Evolutionary conservation across 2,329 filamentous ascomycete genomes (phyloP).

Genomic region (Fusarium penzigii): DNA sequence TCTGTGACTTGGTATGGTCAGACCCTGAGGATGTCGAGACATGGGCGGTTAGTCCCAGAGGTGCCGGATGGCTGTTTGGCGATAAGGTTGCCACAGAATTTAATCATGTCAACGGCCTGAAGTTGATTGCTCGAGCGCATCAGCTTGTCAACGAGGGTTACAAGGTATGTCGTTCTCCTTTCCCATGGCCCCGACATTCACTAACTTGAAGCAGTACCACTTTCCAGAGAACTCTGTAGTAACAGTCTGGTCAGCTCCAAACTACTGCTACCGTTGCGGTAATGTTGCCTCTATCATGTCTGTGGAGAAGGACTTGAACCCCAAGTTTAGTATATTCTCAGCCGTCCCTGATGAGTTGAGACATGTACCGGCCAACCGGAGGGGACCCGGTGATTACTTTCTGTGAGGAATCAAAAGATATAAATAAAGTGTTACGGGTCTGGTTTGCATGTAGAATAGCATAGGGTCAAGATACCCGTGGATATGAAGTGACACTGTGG

Average conservation of each 20-base stretch:
- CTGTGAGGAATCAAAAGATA: slow-evolving; percentile 45
- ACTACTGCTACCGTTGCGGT: slow-evolving; percentile 92
- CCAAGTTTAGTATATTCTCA: slow-evolving; percentile 90
- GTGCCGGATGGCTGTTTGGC: slow-evolving; percentile 97
- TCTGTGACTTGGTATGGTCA: slow-evolving; percentile 98
- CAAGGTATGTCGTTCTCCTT: slow-evolving; percentile 61
- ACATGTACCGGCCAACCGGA: slow-evolving; percentile 72
- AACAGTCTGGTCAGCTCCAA: slow-evolving; percentile 97
- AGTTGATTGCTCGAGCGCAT: slow-evolving; percentile 94
- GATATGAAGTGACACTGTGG: slow-evolving; percentile 34
- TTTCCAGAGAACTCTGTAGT: slow-evolving; percentile 94
- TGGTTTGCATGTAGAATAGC: slow-evolving; percentile 43
- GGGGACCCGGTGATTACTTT: slow-evolving; percentile 71
- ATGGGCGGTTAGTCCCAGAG: slow-evolving; percentile 90
- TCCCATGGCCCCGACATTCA: neutral
- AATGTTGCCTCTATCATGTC: slow-evolving; percentile 98
- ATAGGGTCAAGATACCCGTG: slow-evolving; percentile 45
- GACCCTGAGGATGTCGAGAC: slow-evolving; percentile 97
- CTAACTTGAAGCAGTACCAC: slow-evolving; percentile 66
- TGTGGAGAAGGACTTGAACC: slow-evolving; percentile 79
- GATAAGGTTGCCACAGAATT: slow-evolving; percentile 98
- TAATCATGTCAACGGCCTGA: slow-evolving; percentile 94
- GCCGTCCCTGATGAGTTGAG: slow-evolving; percentile 85
- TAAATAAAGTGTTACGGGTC: slow-evolving; percentile 28
- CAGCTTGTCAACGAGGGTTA: slow-evolving; percentile 98